Evolutionary conservation across 2,329 filamentous ascomycete species (phyloP).

Genomic region (Penicillium aurantiogriseum): DNA sequence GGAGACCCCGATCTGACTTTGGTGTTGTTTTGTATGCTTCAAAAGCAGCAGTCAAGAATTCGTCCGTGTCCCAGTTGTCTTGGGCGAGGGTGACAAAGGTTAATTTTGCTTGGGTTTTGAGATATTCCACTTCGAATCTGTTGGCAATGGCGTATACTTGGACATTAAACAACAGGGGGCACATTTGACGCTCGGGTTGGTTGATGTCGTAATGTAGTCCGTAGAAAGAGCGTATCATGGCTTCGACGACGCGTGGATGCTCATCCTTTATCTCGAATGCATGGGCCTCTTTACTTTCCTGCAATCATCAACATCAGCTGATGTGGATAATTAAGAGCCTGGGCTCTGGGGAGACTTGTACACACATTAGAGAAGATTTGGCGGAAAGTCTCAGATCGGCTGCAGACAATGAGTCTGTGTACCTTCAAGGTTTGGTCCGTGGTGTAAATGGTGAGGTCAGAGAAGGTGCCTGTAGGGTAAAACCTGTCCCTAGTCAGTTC

Average conservation of each 20-base stretch:
- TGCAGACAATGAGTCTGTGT: not conserved
- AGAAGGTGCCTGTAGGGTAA: not conserved
- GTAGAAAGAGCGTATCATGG: not conserved
- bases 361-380: not conserved
- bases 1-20: slow-evolving; percentile 2
- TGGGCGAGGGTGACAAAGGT: not conserved
- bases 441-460: not conserved
- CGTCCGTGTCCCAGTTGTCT: not conserved
- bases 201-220: not conserved
- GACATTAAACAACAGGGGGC: not conserved
- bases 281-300: not conserved
- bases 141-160: not conserved
- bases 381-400: not conserved
- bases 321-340: not conserved
- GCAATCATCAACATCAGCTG: not conserved
- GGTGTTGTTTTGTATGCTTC: slow-evolving; percentile 3
- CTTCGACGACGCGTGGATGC: not conserved
- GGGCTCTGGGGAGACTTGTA: not conserved
- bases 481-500: not conserved
- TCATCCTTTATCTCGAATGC: not conserved
- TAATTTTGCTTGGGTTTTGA: not conserved
- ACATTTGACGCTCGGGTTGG: not conserved
- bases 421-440: not conserved
- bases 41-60: not conserved
- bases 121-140: slow-evolving; percentile 1